phyloP scores from a whole-genome alignment of 1,284 basidiomycete genomes.

The Sutorius eximius region DNA sequence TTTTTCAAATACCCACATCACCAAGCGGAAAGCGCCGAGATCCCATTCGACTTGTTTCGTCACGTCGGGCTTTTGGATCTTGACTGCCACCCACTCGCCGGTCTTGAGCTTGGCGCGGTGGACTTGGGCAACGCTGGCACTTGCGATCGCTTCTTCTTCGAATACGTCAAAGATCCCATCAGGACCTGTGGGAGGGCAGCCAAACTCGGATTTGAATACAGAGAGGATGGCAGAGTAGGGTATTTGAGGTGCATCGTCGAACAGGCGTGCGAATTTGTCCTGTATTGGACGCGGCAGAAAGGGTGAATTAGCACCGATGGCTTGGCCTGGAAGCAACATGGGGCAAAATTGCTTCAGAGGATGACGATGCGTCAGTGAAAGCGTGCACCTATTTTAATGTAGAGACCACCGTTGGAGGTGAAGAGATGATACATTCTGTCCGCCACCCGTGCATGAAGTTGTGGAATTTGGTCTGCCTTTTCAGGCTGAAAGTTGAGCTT shows the following conservation, averaged over 20 bases:
- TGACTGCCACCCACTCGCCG: constrained; percentile 79
- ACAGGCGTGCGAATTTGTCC: constrained; percentile 76
- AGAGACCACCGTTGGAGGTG: constrained; percentile 80
- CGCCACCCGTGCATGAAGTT: constrained; percentile 80
- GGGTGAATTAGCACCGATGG: constrained; percentile 81
- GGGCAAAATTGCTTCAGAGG: neutral
- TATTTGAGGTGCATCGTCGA: constrained; percentile 85
- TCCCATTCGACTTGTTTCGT: constrained; percentile 85
- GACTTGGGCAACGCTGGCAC: constrained; percentile 88
- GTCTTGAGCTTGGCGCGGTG: constrained; percentile 72
- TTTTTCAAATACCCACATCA: constrained; percentile 76
- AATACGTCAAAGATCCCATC: constrained; percentile 78
- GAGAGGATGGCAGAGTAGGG: constrained; percentile 67
- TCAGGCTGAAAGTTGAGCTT: constrained; percentile 79
- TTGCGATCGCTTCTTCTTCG: constrained; percentile 72
- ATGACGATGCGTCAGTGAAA: neutral
- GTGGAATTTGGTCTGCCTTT: constrained; percentile 68
- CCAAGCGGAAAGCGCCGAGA: constrained; percentile 59
- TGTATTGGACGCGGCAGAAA: constrained; percentile 82
- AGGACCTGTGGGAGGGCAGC: constrained; percentile 59
- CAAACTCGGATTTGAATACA: constrained; percentile 75
- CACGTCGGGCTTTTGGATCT: constrained; percentile 89
- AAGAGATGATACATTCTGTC: constrained; percentile 74
- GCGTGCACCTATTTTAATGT: constrained; percentile 81
- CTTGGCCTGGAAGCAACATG: constrained; percentile 50